Evolutionary conservation across 306 rosid species (phyloP), one percentile per base, ranked within the genome.

Genomic region (Calophaca sinica): DNA sequence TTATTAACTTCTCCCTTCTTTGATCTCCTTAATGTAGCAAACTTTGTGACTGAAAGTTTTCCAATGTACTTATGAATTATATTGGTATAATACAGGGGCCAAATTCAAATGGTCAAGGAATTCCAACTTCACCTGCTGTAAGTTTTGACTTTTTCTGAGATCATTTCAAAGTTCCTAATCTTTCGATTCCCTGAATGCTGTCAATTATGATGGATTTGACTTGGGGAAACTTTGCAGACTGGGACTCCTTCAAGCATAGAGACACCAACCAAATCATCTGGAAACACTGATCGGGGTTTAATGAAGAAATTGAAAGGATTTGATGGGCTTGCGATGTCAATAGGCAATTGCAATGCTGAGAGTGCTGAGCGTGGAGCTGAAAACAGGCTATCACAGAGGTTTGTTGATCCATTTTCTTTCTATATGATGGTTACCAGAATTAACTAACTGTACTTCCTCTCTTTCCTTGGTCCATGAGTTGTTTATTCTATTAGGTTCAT

Each of bases 321-420:
- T 77, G 97, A 94, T 78, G 93, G 87, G n/a, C 99, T 94, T 73
- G 93, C 88, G 8, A 94, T 94, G 96, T 90, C 99, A 62, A 87
- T 92, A 50, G 98, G 96, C 80, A 94, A 88, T 83, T 82, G 84
- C 78, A 84, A 85, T 77, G 79, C 82, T 71, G 92, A 80, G 82
- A 86, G 75, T 80, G 84, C 86, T 38, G 96, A 85, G 76, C 86
- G 79, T 79, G 93, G 86, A 62, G 84, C 79, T 13, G 96, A 86
- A 63, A 85, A 81, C 53, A 68, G 84, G 79, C 73, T 74, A 73
- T 90, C 97, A 55, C 88, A 85, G 76, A 94, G 99, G 99, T 94
- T 82, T 68, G 86, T 82, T 20, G 26, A 20, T 20, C 26, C 1
- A 20, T 20, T 20, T 20, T 20, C 26, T 20, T 20, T 72, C 49